Evolutionary conservation across 768 basidiomycete genomes (phyloP).

Genomic region (Lactarius quietus): DNA sequence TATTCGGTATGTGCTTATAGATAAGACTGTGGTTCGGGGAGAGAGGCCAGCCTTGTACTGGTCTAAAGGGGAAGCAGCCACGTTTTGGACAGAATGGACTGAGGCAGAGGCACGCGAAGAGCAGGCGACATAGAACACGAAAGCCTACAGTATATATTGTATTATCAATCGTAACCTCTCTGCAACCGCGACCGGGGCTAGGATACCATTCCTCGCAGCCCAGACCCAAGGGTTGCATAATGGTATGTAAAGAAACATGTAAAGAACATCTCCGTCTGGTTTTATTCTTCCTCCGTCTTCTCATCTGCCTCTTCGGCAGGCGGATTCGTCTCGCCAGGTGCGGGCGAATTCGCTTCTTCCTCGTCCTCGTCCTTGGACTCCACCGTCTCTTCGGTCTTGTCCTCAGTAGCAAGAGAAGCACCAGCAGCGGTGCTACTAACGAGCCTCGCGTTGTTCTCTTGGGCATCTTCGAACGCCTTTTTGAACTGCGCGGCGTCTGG

Average conservation of each 20-base stretch:
- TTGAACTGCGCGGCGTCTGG: slow-evolving; percentile 87
- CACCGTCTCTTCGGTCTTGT: slow-evolving; percentile 32
- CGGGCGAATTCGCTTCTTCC: slow-evolving; percentile 30
- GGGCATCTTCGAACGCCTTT: slow-evolving; percentile 80
- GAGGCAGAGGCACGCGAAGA: slow-evolving; percentile 48
- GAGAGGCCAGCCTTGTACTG: slow-evolving; percentile 68
- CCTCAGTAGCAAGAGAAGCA: slow-evolving; percentile 32
- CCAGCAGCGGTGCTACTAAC: slow-evolving; percentile 28
- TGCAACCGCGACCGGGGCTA: slow-evolving; percentile 8
- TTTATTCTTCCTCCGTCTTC: slow-evolving; percentile 34
- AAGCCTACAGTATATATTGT: slow-evolving; percentile 19
- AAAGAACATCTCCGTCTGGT: slow-evolving; percentile 6
- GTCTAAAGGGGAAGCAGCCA: slow-evolving; percentile 58
- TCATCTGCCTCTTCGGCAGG: slow-evolving; percentile 36
- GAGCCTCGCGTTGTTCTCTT: slow-evolving; percentile 54
- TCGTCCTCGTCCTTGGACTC: slow-evolving; percentile 30
- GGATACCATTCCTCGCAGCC: slow-evolving; percentile 12
- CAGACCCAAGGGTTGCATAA: slow-evolving; percentile 7
- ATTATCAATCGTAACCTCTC: slow-evolving; percentile 21
- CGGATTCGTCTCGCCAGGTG: slow-evolving; percentile 27
- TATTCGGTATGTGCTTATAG: slow-evolving; percentile 79
- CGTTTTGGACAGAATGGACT: slow-evolving; percentile 78
- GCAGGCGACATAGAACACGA: slow-evolving; percentile 8
- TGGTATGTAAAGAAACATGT: slow-evolving; percentile 27
- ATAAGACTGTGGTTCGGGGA: slow-evolving; percentile 64